These are phyloP conservation scores for Trichosporon inkin DNA, from an alignment of 1,284 basidiomycete species.

Conservation along the genomic window DNA sequence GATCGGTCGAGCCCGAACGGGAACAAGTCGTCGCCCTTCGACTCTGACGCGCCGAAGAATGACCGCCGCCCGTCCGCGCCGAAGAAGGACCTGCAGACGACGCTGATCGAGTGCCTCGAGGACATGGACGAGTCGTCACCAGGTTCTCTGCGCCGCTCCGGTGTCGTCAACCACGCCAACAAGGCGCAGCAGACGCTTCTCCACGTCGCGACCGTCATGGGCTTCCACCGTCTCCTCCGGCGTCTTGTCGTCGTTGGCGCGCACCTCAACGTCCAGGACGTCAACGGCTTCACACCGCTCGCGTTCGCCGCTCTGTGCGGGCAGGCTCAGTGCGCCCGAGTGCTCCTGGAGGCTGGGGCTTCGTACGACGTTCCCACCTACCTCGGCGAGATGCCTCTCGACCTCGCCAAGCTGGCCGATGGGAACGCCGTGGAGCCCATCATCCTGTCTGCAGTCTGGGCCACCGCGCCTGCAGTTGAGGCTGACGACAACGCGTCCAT, in stretches of 20 bases:
- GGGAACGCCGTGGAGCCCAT: conserved; percentile 52
- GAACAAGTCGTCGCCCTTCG: conserved; percentile 21
- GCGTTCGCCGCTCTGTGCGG: conserved; percentile 76
- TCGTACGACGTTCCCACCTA: conserved; percentile 69
- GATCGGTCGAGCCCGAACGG: conserved; percentile 29
- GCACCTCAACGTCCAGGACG: conserved; percentile 78
- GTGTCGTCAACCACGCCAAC: conserved; percentile 64
- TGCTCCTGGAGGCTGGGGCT: conserved; percentile 74
- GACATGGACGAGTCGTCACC: conserved; percentile 37
- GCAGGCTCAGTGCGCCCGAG: conserved; percentile 62
- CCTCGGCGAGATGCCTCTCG: conserved; percentile 72
- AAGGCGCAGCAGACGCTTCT: conserved; percentile 70
- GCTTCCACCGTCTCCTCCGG: conserved; percentile 66
- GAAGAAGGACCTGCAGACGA: conserved; percentile 60
- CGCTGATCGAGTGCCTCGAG: conserved; percentile 69
- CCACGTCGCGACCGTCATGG: conserved; percentile 79
- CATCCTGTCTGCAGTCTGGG: conserved; percentile 47
- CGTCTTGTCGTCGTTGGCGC: conserved; percentile 70
- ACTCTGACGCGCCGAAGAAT: conserved; percentile 36
- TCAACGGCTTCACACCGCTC: conserved; percentile 84
- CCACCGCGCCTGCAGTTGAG: conserved; percentile 20
- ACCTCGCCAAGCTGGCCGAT: conserved; percentile 64
- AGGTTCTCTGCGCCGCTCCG: conserved; percentile 50
- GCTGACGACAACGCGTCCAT: conserved; percentile 12
- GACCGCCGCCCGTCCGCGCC: conserved; percentile 27